These are phyloP conservation scores for Dictyostelium gargantuum DNA, from an alignment of 208 protist species.

Conservation along the genomic window DNA sequence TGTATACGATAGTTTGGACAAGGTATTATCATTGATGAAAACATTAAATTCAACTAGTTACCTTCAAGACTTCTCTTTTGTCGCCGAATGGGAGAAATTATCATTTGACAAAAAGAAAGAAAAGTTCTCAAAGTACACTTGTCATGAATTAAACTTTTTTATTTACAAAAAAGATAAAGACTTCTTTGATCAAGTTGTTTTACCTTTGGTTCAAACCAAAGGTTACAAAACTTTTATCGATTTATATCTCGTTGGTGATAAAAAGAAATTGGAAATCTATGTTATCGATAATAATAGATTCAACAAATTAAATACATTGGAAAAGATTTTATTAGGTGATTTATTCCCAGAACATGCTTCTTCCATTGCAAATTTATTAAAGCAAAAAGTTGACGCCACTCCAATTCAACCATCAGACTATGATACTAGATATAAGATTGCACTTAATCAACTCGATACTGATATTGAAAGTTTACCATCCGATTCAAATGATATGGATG, in stretches of 20 bases:
- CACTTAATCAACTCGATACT: conserved; percentile 6
- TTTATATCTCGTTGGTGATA: background rate
- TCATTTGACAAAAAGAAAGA: conserved; percentile 42
- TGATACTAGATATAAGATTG: conserved; percentile 18
- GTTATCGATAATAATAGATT: background rate
- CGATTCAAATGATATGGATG: background rate
- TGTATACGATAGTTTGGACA: conserved; percentile 8
- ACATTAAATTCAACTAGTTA: background rate
- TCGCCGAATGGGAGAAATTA: background rate
- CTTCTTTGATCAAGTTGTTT: conserved; percentile 35
- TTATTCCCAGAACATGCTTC: conserved; percentile 1
- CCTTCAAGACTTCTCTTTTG: conserved; percentile 10
- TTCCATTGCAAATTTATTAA: background rate
- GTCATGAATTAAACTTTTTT: conserved; percentile 53
- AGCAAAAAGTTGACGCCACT: background rate
- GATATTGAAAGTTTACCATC: background rate
- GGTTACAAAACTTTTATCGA: conserved; percentile 54
- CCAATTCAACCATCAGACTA: background rate
- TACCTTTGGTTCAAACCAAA: conserved; percentile 17
- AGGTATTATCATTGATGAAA: background rate
- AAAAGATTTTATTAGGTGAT: conserved; percentile 32
- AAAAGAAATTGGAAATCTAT: background rate
- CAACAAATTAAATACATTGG: background rate
- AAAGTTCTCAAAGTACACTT: conserved; percentile 50
- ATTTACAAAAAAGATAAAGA: conserved; percentile 45